Evolutionary conservation across 2,329 filamentous ascomycete species (phyloP), one percentile per base, ranked within the genome.

Genomic region (Pyrenochaeta sp.): DNA sequence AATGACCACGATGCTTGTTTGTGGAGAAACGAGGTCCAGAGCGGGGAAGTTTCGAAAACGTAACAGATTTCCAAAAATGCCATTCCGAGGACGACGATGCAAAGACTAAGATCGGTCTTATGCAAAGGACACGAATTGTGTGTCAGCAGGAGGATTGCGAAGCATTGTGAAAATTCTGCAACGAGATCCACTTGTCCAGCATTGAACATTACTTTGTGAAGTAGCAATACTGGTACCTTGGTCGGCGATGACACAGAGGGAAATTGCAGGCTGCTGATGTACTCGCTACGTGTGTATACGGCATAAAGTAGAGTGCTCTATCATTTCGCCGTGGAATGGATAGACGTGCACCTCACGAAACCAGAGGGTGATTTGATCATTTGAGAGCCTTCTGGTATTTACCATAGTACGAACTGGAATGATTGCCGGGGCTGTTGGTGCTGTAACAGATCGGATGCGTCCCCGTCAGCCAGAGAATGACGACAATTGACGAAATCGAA

Each of bases 11-110:
- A 45, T 49, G 56, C 40, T 33, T 53, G 58, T 45, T 49, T 63
- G 61, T 63, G 66, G 60, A 66, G 58, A 61, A 45, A 48, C 33
- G 65, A 63, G 49, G 59, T 46, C 66, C 66, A 70, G 66, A 61
- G 65, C 69, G 71, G 68, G 71, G 69, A 72, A 71, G 64, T 65
- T 72, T 69, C 50, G 50, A 52, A 73, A 68, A 74, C 72, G 72
- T 74, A 74, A 74, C 53, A 73, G 61, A 69, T 69, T 71, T 58
- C 63, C 57, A 64, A 63, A 67, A 51, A 45, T 42, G 54, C 31
- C 43, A 60, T 58, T 43, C 56, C 44, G 53, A 66, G 57, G 51
- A 63, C 61, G 31, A 65, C 47, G 45, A 56, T 55, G 54, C 50
- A 30, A 45, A 52, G 54, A 46, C 63, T 61, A 63, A 52, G 31